A percentile compares a stretch with the other conserved stretches of the same genome.
Evolutionary conservation across 2,329 filamentous ascomycete species (phyloP).

Genomic region (Cryphonectria radicalis): DNA sequence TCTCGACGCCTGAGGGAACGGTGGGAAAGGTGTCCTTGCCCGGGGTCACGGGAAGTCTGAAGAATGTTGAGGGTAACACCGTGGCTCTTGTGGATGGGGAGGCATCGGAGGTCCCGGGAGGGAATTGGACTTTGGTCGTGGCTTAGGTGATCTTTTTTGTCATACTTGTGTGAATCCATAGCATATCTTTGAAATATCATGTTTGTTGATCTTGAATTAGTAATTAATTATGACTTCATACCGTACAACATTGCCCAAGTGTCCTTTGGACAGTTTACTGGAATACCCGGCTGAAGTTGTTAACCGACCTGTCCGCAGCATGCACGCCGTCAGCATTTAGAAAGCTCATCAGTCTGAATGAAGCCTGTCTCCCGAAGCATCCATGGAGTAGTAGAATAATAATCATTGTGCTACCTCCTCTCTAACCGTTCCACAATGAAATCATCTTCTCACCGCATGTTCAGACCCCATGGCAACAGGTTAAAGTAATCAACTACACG

Average conservation of each 20-base stretch:
- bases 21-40: constrained; percentile 6
- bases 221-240: background rate
- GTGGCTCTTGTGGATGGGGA: constrained; percentile 12
- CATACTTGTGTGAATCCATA: background rate
- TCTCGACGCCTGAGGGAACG: constrained; percentile 4
- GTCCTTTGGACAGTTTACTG: too few relatives aligned
- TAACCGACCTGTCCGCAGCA: background rate
- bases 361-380: background rate
- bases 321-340: background rate
- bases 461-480: background rate
- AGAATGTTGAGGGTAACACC: background rate
- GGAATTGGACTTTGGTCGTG: constrained; percentile 5
- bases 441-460: constrained; percentile 4
- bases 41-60: background rate
- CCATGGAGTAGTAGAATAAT: background rate
- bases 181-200: background rate
- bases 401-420: background rate
- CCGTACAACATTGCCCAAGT: background rate
- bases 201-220: too few relatives aligned
- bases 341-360: background rate
- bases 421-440: background rate
- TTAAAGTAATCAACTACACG: background rate
- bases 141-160: background rate
- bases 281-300: background rate
- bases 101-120: constrained; percentile 3